Base-by-base conservation (phyloP, 1,284 basidiomycete species). In the Pisolithus thermaeus region DNA sequence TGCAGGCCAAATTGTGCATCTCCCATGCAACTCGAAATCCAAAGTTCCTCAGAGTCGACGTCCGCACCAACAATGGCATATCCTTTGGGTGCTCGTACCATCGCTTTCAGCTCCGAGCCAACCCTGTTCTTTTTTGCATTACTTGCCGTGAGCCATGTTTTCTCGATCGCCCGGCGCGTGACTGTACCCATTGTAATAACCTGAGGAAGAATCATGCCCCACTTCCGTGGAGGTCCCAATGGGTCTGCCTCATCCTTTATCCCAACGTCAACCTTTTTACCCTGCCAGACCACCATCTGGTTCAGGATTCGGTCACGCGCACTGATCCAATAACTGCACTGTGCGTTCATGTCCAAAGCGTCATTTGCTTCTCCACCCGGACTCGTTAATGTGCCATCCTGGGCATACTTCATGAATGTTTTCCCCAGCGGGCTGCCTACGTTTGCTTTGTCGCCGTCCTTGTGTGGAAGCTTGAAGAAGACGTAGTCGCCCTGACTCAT, bases 11-110 rank as follows among this genome's bases (percentile, higher is more conserved):
- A 97, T 70, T 99, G 96, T 0, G 95, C 92, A 65, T 99, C 97
- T 3, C 96, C 96, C 92, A 98, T 97, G 54, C 94, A 92, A 62
- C 92, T 95, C 44, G 95, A 97, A 59, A 99, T 99, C 97, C 97
- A 99, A 23, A 99, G 76, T 70, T 99, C 97, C 71, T 99, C 95
- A 30, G 92, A 97, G 69, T 99, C 96, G 20, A 99, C 97, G 67
- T 99, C 97, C 0, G 97, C 97, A 9, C 97, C 97, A 22, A 99
- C 95, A 53, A 99, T 91, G 3, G 88, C 81, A 68, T 96, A 98
- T 0, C 96, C 96, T 0, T 84, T 80, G 1, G 97, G 96, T 0
- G 96, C 94, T 36, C 89, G 86, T 22, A 99, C 86, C 93, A 99
- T 97, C 0, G 95, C 87, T 69, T 99, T 99, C 54, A 99, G 81